phyloP scores from a whole-genome alignment of 495 filamentous ascomycete species.

The Cudoniella acicularis region DNA sequence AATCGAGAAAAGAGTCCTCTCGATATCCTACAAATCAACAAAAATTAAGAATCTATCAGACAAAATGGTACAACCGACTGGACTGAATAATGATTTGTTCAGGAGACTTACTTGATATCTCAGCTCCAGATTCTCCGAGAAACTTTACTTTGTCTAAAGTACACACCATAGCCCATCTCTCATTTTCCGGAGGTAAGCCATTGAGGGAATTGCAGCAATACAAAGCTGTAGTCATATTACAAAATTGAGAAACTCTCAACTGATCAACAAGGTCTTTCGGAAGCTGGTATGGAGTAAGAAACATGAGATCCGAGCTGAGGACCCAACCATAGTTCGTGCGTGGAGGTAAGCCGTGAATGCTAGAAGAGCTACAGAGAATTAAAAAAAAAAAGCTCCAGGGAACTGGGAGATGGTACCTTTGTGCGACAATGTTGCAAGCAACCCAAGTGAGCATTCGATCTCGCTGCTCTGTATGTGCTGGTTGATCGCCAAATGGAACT shows the following conservation, averaged over 20 bases:
- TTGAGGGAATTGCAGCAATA: slow-evolving; percentile 45
- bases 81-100: background rate
- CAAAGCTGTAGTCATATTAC: slow-evolving; percentile 51
- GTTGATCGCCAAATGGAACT: slow-evolving; percentile 74
- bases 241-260: slow-evolving; percentile 40
- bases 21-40: too few species aligned
- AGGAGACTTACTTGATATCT: too few species aligned
- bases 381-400: background rate
- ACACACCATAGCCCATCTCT: slow-evolving; percentile 41
- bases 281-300: slow-evolving; percentile 60
- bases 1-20: too few species aligned
- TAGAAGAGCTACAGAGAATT: background rate
- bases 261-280: slow-evolving; percentile 61
- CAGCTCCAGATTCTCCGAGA: too few species aligned
- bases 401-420: slow-evolving; percentile 62
- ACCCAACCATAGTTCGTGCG: slow-evolving; percentile 84
- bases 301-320: slow-evolving; percentile 54
- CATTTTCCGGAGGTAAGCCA: slow-evolving; percentile 15
- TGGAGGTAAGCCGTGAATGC: slow-evolving; percentile 79
- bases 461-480: slow-evolving; percentile 73
- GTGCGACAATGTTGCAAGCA: slow-evolving; percentile 82
- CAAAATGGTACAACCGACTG: background rate
- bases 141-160: too few species aligned
- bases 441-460: slow-evolving; percentile 86
- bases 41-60: too few species aligned